Conservation (phyloP, 495 filamentous ascomycete genomes). For the Acidomyces sp. region DNA sequence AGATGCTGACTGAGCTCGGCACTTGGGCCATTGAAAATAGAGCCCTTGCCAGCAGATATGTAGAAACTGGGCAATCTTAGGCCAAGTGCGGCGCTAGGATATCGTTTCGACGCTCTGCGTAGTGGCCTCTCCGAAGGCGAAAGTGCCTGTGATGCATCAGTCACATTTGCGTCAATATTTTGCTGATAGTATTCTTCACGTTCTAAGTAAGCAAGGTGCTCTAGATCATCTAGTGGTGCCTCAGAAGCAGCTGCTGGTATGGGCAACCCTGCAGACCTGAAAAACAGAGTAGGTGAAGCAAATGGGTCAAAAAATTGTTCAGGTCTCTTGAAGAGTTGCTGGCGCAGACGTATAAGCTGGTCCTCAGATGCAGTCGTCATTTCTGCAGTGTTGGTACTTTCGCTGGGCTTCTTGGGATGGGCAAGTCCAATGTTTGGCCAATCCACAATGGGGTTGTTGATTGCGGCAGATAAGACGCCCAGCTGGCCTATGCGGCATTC, state of each 20-base stretch:
- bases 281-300: slow-evolving; percentile 46
- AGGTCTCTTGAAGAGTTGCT: slow-evolving; percentile 35
- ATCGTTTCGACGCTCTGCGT: slow-evolving; percentile 4
- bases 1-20: slow-evolving; percentile 7
- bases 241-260: slow-evolving; percentile 22
- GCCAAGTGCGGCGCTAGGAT: slow-evolving; percentile 7
- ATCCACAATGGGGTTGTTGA: slow-evolving; percentile 32
- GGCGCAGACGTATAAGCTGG: slow-evolving; percentile 28
- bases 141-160: neutral
- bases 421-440: slow-evolving; percentile 26
- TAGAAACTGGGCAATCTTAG: slow-evolving; percentile 8
- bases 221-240: slow-evolving; percentile 7
- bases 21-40: slow-evolving; percentile 3
- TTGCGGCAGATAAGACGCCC: slow-evolving; percentile 28
- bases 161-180: neutral
- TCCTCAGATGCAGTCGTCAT: neutral
- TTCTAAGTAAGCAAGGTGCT: slow-evolving; percentile 2
- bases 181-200: slow-evolving; percentile 1
- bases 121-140: neutral
- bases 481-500: slow-evolving; percentile 34
- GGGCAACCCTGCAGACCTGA: slow-evolving; percentile 37
- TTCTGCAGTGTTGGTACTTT: neutral
- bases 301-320: slow-evolving; percentile 46
- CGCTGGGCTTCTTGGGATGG: neutral
- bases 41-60: neutral